Base-by-base conservation (phyloP, 1,139 yeast genomes). In the Yamadazyma friedrichii region DNA sequence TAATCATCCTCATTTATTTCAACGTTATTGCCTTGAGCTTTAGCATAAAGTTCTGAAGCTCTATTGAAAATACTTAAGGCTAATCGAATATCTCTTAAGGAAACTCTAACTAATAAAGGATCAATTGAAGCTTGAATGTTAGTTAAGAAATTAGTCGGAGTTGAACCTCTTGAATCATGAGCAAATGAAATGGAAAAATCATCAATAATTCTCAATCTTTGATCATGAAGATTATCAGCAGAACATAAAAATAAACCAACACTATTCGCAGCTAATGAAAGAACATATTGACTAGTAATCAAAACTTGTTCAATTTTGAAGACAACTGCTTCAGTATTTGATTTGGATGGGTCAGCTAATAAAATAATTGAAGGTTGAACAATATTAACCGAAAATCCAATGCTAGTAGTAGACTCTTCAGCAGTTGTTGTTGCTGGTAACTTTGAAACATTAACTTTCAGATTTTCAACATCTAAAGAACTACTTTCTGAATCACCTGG, bases 181-280 rank as follows among this genome's bases (percentile, higher is more conserved):
- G 88, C 79, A 47, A 88, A 74, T 0, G 91, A 80, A 6, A 89
- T 64, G 1, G 95, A 84, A 61, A 93, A 93, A 55, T 93, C 97
- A 59, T 94, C 98, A 47, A 94, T 72, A 30, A 94, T 76, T 45
- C 96, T 69, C 40, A 91, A 68, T 36, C 82, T 72, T 41, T 74
- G 74, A 10, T 74, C 74, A 17, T 82, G 81, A 42, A 74, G 73
- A 9, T 77, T 62, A 49, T 84, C 76, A 96, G 94, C 91, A 20
- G 70, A 74, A 39, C 91, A 80, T 49, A 93, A 66, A 53, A 86
- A 94, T 83, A 94, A 80, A 2, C 98, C 98, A 41, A 89, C 78
- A 47, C 86, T 87, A 50, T 83, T 79, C 1, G 88, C 84, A 13
- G 91, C 81, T 8, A 89, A 60, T 1, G 91, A 78, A 10, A 74